Conservation (phyloP, 1,139 yeast species). For the Saccharomyces hybrid region DNA sequence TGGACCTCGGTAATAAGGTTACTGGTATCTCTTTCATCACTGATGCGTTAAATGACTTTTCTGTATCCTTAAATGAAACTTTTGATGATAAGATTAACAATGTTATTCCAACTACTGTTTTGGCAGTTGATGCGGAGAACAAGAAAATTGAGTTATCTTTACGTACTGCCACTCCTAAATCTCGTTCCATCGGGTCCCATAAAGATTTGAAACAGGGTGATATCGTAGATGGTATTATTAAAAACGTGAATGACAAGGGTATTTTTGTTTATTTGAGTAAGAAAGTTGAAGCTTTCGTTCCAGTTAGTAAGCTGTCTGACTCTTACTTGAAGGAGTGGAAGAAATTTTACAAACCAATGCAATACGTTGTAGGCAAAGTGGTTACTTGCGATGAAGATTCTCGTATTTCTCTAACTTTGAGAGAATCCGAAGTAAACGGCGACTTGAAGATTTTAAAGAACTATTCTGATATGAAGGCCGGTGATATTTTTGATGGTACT, state of each 20-base stretch:
- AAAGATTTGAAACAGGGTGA: constrained; percentile 63
- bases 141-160: constrained; percentile 59
- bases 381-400: constrained; percentile 55
- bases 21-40: constrained; percentile 65
- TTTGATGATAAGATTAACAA: constrained; percentile 44
- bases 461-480: constrained; percentile 60
- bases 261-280: constrained; percentile 72
- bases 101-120: constrained; percentile 54
- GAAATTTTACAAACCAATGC: constrained; percentile 59
- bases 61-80: constrained; percentile 44
- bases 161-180: background rate
- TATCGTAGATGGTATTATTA: constrained; percentile 71
- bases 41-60: constrained; percentile 71
- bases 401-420: constrained; percentile 68
- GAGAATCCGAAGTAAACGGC: constrained; percentile 74
- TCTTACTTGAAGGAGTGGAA: constrained; percentile 82
- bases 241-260: constrained; percentile 70
- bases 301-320: constrained; percentile 76
- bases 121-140: constrained; percentile 48
- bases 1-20: constrained; percentile 56
- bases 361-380: constrained; percentile 70
- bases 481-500: constrained; percentile 69
- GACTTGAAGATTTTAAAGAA: constrained; percentile 48
- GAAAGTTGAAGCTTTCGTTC: constrained; percentile 67
- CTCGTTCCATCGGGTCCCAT: constrained; percentile 23